Percentiles rank a stretch among this genome's conserved stretches.
These are phyloP conservation scores for Pleurotus salmoneostramineus DNA, from an alignment of 768 basidiomycete species.

Conservation along the genomic window DNA sequence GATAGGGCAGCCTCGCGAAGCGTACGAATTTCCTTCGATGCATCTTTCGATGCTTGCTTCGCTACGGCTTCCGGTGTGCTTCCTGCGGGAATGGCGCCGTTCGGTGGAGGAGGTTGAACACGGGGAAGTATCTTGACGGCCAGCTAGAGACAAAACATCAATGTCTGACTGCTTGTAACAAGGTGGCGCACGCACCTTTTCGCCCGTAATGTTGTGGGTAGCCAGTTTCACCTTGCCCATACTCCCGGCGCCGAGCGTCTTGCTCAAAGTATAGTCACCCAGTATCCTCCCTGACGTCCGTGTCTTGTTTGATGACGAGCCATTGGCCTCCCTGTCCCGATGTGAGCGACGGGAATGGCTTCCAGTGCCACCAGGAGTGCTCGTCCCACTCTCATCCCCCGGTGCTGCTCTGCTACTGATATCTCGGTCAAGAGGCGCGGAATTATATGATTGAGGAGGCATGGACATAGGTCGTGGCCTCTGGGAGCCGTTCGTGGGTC, in stretches of 20 bases:
- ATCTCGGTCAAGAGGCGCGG: slow-evolving; percentile 10
- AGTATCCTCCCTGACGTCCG: slow-evolving; percentile 58
- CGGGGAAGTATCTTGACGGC: slow-evolving; percentile 99
- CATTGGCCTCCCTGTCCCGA: background rate
- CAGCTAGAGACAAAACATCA: slow-evolving; percentile 45
- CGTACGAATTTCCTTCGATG: slow-evolving; percentile 94
- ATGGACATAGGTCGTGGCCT: slow-evolving; percentile 69
- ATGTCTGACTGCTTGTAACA: background rate
- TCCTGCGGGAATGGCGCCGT: slow-evolving; percentile 32
- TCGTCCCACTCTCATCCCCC: slow-evolving; percentile 2
- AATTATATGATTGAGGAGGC: slow-evolving; percentile 57
- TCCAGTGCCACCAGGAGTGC: slow-evolving; percentile 2
- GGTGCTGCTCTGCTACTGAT: background rate
- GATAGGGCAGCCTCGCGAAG: slow-evolving; percentile 94
- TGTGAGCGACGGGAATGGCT: background rate
- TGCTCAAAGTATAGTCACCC: slow-evolving; percentile 94
- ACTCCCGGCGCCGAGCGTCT: slow-evolving; percentile 95
- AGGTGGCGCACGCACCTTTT: slow-evolving; percentile 64
- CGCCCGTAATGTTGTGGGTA: slow-evolving; percentile 80
- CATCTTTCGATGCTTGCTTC: slow-evolving; percentile 84
- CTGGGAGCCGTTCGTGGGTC: slow-evolving; percentile 25
- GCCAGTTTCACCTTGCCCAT: slow-evolving; percentile 99
- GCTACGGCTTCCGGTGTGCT: slow-evolving; percentile 44
- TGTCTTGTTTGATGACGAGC: slow-evolving; percentile 17
- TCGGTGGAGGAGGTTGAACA: slow-evolving; percentile 58